Percentiles rank a stretch among this genome's conserved stretches.
phyloP scores from a whole-genome alignment of 306 rosid species.

The Betula pendula region DNA sequence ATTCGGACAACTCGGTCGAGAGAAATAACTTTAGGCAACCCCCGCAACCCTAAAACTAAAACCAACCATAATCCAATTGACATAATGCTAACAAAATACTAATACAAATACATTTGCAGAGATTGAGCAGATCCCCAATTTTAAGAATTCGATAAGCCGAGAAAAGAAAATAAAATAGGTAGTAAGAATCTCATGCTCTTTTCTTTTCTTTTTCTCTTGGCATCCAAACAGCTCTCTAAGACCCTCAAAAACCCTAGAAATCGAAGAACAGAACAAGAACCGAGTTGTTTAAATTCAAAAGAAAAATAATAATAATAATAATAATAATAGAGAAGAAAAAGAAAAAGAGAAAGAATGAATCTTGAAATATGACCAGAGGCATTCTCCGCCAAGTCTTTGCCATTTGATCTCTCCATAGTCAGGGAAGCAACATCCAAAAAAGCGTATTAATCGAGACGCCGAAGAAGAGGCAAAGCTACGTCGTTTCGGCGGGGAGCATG shows the following conservation, averaged over 20 bases:
- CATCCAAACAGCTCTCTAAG: neutral
- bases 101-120: neutral
- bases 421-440: neutral
- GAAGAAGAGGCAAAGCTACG: neutral
- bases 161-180: neutral
- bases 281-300: neutral
- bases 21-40: neutral
- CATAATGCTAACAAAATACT: neutral
- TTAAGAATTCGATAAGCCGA: neutral
- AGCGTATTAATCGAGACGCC: neutral
- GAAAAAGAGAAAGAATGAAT: neutral
- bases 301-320: too few relatives aligned
- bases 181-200: neutral
- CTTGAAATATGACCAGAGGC: constrained; percentile 10
- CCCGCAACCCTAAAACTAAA: too few relatives aligned
- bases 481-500: neutral
- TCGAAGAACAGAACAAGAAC: neutral
- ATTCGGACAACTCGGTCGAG: neutral
- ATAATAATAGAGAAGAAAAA: neutral
- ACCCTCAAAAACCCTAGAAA: neutral
- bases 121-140: neutral
- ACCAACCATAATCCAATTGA: neutral
- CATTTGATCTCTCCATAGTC: constrained; percentile 7
- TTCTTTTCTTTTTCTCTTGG: neutral
- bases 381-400: neutral